Percentiles rank a stretch among this genome's conserved stretches.
phyloP scores from a whole-genome alignment of 2,329 filamentous ascomycete genomes.

The Macroventuria anomochaeta region DNA sequence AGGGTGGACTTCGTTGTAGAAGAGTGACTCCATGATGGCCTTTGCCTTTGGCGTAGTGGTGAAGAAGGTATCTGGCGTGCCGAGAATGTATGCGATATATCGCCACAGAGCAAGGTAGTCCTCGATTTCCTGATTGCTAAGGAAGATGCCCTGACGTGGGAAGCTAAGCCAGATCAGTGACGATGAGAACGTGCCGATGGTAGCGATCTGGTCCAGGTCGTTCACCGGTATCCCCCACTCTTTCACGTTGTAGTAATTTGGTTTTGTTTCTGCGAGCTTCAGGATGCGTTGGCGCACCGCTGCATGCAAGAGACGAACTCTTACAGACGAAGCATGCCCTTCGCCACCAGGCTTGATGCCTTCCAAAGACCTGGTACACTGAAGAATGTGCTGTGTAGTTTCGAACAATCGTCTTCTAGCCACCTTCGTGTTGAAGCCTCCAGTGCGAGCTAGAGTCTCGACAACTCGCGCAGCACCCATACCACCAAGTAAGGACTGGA shows the following conservation, averaged over 20 bases:
- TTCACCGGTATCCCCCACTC: conserved; percentile 73
- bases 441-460: conserved; percentile 75
- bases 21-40: conserved; percentile 70
- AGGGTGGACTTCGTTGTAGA: conserved; percentile 71
- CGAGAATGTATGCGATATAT: conserved; percentile 74
- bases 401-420: conserved; percentile 71
- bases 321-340: conserved; percentile 68
- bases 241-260: conserved; percentile 67
- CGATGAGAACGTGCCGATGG: conserved; percentile 73
- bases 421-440: conserved; percentile 73
- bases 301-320: conserved; percentile 73
- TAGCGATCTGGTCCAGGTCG: conserved; percentile 75
- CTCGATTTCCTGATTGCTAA: conserved; percentile 65
- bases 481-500: conserved; percentile 70
- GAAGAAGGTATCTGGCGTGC: conserved; percentile 69
- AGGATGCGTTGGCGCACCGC: conserved; percentile 70
- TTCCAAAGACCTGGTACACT: conserved; percentile 69
- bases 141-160: conserved; percentile 74
- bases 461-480: conserved; percentile 77
- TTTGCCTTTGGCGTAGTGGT: conserved; percentile 62
- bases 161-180: conserved; percentile 72
- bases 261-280: conserved; percentile 61
- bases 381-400: conserved; percentile 77
- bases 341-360: conserved; percentile 72
- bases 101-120: conserved; percentile 81